These are phyloP conservation scores for Rhizophlyctis rosea DNA, from an alignment of 192 early-diverging fungal species.

Conservation along the genomic window DNA sequence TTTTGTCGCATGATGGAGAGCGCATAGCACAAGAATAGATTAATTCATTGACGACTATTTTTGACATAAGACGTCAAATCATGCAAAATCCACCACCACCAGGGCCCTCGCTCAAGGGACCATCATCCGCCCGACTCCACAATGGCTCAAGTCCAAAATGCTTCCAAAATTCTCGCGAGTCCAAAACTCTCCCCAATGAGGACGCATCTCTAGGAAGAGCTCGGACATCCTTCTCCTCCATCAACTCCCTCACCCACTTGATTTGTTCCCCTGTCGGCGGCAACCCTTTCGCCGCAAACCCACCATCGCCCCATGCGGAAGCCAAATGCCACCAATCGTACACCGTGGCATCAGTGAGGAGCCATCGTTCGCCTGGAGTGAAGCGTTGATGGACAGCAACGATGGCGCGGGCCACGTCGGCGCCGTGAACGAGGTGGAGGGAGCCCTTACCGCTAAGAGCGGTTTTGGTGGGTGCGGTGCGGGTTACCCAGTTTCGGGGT, in stretches of 20 bases:
- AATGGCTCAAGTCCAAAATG: constrained; percentile 28
- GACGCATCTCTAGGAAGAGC: constrained; percentile 34
- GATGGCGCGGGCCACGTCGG: constrained; percentile 56
- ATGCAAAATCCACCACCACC: too few species aligned
- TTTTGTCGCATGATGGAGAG: too few species aligned
- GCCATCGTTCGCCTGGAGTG: constrained; percentile 46
- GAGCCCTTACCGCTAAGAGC: constrained; percentile 30
- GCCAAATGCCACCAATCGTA: constrained; percentile 62
- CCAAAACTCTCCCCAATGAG: constrained; percentile 29
- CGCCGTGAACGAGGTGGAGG: constrained; percentile 58
- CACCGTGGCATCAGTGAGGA: constrained; percentile 51
- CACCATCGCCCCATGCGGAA: constrained; percentile 11
- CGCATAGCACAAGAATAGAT: too few species aligned
- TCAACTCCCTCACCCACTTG: constrained; percentile 41
- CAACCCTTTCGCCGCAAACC: constrained; percentile 7
- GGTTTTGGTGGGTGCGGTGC: constrained; percentile 41
- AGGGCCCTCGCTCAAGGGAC: too few species aligned
- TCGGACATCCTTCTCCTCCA: constrained; percentile 23
- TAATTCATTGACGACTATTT: too few species aligned
- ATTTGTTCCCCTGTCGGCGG: neutral
- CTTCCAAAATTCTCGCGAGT: constrained; percentile 44
- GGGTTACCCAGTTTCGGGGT: constrained; percentile 54
- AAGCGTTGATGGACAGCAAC: constrained; percentile 39
- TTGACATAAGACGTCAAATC: too few species aligned
- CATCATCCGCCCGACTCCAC: too few species aligned